phyloP scores from a whole-genome alignment of 2,329 filamentous ascomycete species.

The Fusarium buharicum region DNA sequence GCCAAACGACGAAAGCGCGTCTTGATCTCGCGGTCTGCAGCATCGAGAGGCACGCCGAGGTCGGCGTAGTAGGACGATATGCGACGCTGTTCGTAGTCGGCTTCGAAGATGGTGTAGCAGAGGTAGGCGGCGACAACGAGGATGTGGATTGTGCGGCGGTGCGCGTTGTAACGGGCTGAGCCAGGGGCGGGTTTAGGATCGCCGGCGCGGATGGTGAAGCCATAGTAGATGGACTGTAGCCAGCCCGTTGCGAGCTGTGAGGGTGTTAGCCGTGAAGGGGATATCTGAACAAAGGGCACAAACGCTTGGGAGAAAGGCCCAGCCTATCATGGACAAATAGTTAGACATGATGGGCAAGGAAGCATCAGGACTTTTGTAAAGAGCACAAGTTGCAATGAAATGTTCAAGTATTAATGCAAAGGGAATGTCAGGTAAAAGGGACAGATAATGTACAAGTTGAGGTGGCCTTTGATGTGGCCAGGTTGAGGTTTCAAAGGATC shows the following conservation, averaged over 20 bases:
- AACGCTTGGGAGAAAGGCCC: conserved; percentile 67
- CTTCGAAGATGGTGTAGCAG: conserved; percentile 91
- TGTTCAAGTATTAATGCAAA: not conserved
- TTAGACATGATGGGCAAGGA: conserved; percentile 57
- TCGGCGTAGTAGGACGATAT: conserved; percentile 81
- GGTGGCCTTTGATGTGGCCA: conserved; percentile 33
- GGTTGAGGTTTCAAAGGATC: conserved; percentile 33
- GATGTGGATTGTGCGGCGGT: conserved; percentile 86
- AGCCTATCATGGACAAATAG: conserved; percentile 65
- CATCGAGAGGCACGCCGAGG: conserved; percentile 74
- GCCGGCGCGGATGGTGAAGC: conserved; percentile 88
- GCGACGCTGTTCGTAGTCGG: conserved; percentile 80
- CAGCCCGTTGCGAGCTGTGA: conserved; percentile 78
- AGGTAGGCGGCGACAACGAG: conserved; percentile 86
- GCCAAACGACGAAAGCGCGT: conserved; percentile 83
- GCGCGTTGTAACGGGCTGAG: conserved; percentile 72
- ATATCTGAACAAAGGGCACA: conserved; percentile 32
- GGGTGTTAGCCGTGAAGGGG: conserved; percentile 28
- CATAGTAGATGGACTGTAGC: conserved; percentile 85
- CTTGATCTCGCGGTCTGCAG: conserved; percentile 81
- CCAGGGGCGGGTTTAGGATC: conserved; percentile 79
- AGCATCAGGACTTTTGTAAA: conserved; percentile 27
- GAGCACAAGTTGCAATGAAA: conserved; percentile 1
- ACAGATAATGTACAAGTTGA: conserved; percentile 1
- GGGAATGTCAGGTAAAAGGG: not conserved